These are phyloP conservation scores for Musa troglodytarum DNA, from an alignment of 176 grass and related monocot genomes.

Conservation along the genomic window DNA sequence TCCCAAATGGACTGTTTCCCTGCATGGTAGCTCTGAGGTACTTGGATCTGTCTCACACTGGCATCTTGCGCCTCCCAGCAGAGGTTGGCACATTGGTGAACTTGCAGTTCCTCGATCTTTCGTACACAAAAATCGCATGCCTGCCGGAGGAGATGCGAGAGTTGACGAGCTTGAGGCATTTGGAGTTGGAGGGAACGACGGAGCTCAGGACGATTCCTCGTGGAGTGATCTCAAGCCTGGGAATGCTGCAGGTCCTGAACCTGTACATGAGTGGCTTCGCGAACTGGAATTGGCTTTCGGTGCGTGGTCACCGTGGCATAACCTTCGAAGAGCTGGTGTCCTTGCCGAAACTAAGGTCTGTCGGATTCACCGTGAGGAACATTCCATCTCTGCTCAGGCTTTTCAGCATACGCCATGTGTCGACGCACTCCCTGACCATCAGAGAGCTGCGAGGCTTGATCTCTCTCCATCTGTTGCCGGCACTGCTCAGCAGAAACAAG, in stretches of 20 bases:
- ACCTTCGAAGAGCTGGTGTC: constrained; percentile 29
- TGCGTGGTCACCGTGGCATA: constrained; percentile 14
- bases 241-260: constrained; percentile 30
- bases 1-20: constrained; percentile 20
- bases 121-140: constrained; percentile 23
- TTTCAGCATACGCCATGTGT: constrained; percentile 9
- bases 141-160: constrained; percentile 13
- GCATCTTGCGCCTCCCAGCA: constrained; percentile 33
- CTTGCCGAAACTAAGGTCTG: constrained; percentile 24
- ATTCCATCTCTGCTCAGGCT: constrained; percentile 24
- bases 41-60: constrained; percentile 36
- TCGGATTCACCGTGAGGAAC: constrained; percentile 31
- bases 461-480: constrained; percentile 24
- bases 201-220: constrained; percentile 39
- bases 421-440: constrained; percentile 23
- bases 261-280: constrained; percentile 30
- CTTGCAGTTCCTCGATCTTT: constrained; percentile 30
- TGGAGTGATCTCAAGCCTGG: constrained; percentile 28
- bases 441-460: constrained; percentile 26
- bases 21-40: constrained; percentile 14
- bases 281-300: constrained; percentile 13
- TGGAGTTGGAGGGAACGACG: constrained; percentile 33
- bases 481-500: neutral
- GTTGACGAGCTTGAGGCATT: constrained; percentile 22
- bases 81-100: constrained; percentile 32